These are phyloP conservation scores for Microsporum audouinii DNA, from an alignment of 2,329 filamentous ascomycete species.

Conservation along the genomic window DNA sequence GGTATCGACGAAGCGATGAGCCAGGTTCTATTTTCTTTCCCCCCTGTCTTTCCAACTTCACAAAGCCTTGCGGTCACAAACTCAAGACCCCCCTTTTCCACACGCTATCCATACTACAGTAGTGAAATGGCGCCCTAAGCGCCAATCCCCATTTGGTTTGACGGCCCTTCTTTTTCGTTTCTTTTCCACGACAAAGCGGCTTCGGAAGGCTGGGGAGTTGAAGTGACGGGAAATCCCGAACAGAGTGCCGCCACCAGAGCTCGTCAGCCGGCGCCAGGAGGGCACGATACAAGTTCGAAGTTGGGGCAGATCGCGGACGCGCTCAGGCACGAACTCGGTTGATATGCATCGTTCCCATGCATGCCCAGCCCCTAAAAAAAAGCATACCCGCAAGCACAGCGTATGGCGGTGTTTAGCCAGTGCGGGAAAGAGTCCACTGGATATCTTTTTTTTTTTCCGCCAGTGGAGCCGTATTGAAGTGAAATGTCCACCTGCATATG, in stretches of 20 bases:
- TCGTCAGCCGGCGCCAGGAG: not conserved
- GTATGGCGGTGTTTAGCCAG: not conserved
- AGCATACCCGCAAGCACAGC: not conserved
- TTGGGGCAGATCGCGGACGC: not conserved
- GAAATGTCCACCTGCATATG: not conserved
- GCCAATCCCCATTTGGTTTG: not conserved
- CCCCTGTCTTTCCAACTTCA: not conserved
- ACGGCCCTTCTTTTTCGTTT: not conserved
- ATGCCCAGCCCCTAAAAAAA: not conserved
- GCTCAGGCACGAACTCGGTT: slow-evolving; percentile 2
- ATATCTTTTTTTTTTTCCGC: not conserved
- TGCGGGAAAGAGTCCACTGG: not conserved
- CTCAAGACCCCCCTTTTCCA: not conserved
- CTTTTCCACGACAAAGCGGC: not conserved
- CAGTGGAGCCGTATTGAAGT: not conserved
- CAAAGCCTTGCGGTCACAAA: not conserved
- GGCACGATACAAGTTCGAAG: not conserved
- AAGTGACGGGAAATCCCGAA: not conserved
- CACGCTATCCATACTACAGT: not conserved
- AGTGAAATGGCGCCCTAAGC: not conserved
- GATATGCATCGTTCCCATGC: slow-evolving; percentile 1
- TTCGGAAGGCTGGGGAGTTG: not conserved
- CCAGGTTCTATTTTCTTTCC: not conserved
- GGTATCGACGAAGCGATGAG: not conserved
- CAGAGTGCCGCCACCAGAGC: not conserved